Base-by-base conservation (phyloP, 768 basidiomycete species). In the Trametes meyenii region DNA sequence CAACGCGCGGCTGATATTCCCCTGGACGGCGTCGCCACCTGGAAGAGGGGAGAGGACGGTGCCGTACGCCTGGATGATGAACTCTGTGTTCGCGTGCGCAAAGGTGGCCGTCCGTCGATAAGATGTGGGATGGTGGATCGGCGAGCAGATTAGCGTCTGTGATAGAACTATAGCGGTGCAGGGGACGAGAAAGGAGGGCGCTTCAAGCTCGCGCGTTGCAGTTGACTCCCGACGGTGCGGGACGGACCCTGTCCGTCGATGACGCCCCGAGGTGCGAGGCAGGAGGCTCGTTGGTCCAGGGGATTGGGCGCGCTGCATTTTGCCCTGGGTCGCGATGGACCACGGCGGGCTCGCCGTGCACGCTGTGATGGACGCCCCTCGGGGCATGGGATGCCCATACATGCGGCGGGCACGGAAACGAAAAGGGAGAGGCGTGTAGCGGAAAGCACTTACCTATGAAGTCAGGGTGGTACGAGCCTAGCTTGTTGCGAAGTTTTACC, bases 401-500 rank as follows among this genome's bases (percentile, higher is more conserved):
- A 58, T 39, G 49, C 38, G 56, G 24, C 26, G 43, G 38, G 49
- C 16, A 62, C 44, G 44, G 56, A 40, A 52, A 62, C 44, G 44
- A 54, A 40, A 52, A 44, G 56, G 57, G 43, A 38, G 39, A 59
- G 43, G 45, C 35, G 51, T 54, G 60, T 26, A 21, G 48, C 46
- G 50, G 45, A n/a, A 40, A 62, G 72, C 70, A 85, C 91, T 79
- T 75, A 94, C 92, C 81, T 74, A 94, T 93, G 79, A 96, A 92
- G 81, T 96, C 94, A 62, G 94, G 94, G 75, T 96, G 94, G 78
- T 93, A 92, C 58, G 84, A 82, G 72, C 82, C 87, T 65, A 96
- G 82, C 79, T 94, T 96, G 78, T 86, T 79, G 76, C 92, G 84
- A 71, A 96, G 85, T 78, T 96, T 96, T 79, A 85, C 86, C 71